Evolutionary conservation across 768 basidiomycete species (phyloP), one percentile per base, ranked within the genome.

Genomic region (Filobasidium floriforme): DNA sequence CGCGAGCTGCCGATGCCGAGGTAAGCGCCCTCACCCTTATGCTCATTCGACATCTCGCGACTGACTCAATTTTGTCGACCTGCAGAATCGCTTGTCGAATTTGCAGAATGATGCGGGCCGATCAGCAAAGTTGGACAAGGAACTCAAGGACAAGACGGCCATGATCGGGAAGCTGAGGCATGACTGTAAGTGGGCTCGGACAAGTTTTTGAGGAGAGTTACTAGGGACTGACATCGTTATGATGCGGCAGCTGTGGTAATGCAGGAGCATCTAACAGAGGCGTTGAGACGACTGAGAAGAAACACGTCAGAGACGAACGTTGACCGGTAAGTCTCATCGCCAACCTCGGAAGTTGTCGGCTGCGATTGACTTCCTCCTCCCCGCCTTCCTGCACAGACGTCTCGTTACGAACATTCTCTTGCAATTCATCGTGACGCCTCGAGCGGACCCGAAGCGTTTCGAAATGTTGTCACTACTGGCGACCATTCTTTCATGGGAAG

Each of bases 221-320:
- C n/a, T n/a, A n/a, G n/a, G n/a, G n/a, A 49, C 40, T 65, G 57
- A 57, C 9, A 37, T 44, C 32, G 22, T 15, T 26, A 55, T 52
- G 67, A n/a, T 62, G 55, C 32, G 64, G 70, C 70, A 94, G 94
- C 89, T 60, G 92, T 99, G 15, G 94, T 97, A 66, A 87, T 93
- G 76, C 98, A 98, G 71, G 96, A 98, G 75, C 96, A 99, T 73
- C 82, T 99, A 12, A 96, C 92, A 73, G 94, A 98, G 79, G 96
- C 96, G 2, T 84, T 99, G n/a, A 89, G 94, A 14, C 87, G 96
- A 26, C 83, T 99, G 60, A 86, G 91, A 55, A 88, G 87, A 70
- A 89, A 87, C 66, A 87, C 90, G 0, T 85, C 89, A 7, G 85
- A 85, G 41, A 90, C 86, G 55, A 97, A 90, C 71, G 94, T 99